Percentiles rank a stretch among this genome's conserved stretches.
phyloP scores from a whole-genome alignment of 805 yeast genomes.

The Kluyveromyces lactis region DNA sequence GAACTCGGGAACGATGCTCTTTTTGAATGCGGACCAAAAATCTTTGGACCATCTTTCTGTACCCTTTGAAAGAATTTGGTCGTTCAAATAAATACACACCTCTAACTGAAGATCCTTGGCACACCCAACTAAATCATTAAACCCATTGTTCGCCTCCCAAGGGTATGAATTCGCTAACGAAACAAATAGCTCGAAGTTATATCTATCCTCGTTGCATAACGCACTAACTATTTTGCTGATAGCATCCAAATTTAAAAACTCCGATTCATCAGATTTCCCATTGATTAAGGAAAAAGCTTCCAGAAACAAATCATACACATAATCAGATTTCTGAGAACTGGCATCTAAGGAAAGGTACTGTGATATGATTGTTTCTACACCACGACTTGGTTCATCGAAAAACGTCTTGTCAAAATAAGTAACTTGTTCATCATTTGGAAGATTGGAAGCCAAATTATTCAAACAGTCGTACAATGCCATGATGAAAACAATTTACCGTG shows the following conservation, averaged over 20 bases:
- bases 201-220: constrained; percentile 5
- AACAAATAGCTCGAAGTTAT: constrained; percentile 5
- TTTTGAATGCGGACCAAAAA: constrained; percentile 3
- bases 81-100: constrained; percentile 10
- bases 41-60: constrained; percentile 3
- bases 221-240: neutral
- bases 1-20: constrained; percentile 3
- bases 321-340: constrained; percentile 11
- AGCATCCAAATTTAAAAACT: constrained; percentile 1
- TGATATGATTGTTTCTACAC: constrained; percentile 7
- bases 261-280: neutral
- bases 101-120: constrained; percentile 15
- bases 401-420: constrained; percentile 10
- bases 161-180: constrained; percentile 8
- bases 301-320: neutral
- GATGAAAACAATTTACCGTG: neutral
- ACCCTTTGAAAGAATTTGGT: constrained; percentile 2
- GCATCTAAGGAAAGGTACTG: constrained; percentile 11
- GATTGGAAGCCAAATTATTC: neutral
- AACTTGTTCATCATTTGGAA: constrained; percentile 2
- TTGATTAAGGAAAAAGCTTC: neutral
- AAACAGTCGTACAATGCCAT: neutral
- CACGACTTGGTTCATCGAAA: constrained; percentile 11
- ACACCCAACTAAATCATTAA: constrained; percentile 9
- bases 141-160: neutral